Evolutionary conservation across 2,329 filamentous ascomycete species (phyloP).

Genomic region (Aspergillus clavatus): DNA sequence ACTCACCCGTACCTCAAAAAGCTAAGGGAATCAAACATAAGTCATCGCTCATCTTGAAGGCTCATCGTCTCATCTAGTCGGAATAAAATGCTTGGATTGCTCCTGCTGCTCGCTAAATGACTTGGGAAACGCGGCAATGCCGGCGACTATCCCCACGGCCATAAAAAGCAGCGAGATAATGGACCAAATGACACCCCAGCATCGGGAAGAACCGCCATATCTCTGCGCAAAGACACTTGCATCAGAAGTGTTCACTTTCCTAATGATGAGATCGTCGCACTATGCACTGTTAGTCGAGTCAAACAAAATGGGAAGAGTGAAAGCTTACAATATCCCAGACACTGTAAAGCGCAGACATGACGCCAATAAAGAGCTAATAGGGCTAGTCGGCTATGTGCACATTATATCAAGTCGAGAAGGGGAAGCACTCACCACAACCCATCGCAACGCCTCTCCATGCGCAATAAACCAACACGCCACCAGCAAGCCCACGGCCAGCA

Average conservation of each 20-base stretch:
- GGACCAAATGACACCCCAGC: slow-evolving; percentile 76
- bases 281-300: slow-evolving; percentile 19
- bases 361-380: slow-evolving; percentile 69
- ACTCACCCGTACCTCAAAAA: background rate
- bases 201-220: slow-evolving; percentile 74
- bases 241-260: slow-evolving; percentile 75
- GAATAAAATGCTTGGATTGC: slow-evolving; percentile 64
- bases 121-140: slow-evolving; percentile 70
- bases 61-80: slow-evolving; percentile 31
- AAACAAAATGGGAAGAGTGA: slow-evolving; percentile 4
- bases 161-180: slow-evolving; percentile 68
- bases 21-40: background rate
- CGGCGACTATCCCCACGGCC: slow-evolving; percentile 68
- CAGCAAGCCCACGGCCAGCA: slow-evolving; percentile 65
- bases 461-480: slow-evolving; percentile 75
- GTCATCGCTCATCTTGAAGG: background rate
- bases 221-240: slow-evolving; percentile 72
- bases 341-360: slow-evolving; percentile 75
- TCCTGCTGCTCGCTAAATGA: slow-evolving; percentile 63
- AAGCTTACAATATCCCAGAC: slow-evolving; percentile 69
- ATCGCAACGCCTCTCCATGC: slow-evolving; percentile 68
- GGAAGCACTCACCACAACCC: slow-evolving; percentile 55
- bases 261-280: slow-evolving; percentile 74
- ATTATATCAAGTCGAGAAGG: background rate
- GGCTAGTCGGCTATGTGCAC: slow-evolving; percentile 1